Conservation (phyloP, 2,329 filamentous ascomycete genomes). For the Gnomoniopsis sp. region DNA sequence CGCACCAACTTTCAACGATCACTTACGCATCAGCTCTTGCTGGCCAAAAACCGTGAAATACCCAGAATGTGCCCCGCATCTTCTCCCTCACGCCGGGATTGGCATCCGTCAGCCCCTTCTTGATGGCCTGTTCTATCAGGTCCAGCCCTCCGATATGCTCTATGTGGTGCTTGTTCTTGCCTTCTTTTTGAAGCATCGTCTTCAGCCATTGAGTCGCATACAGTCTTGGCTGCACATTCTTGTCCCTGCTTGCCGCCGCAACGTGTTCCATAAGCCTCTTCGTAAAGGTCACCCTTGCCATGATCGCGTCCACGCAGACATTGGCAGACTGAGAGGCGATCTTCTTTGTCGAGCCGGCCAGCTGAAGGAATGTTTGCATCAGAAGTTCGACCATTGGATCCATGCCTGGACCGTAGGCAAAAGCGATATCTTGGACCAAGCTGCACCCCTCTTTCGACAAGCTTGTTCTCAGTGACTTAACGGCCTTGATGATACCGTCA, state of each 20-base stretch:
- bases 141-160: conserved; percentile 84
- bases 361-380: conserved; percentile 84
- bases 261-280: conserved; percentile 82
- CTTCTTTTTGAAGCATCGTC: conserved; percentile 74
- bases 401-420: conserved; percentile 70
- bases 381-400: conserved; percentile 89
- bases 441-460: conserved; percentile 83
- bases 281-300: conserved; percentile 77
- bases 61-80: conserved; percentile 84
- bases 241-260: conserved; percentile 79
- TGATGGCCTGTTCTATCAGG: conserved; percentile 80
- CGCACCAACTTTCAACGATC: neutral
- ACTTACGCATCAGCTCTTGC: conserved; percentile 70
- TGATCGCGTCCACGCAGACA: conserved; percentile 72
- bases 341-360: conserved; percentile 87
- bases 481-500: conserved; percentile 84
- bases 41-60: conserved; percentile 74
- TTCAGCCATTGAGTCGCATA: conserved; percentile 81
- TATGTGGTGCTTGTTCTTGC: conserved; percentile 73
- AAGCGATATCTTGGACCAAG: conserved; percentile 80
- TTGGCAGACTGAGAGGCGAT: conserved; percentile 85
- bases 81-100: conserved; percentile 88
- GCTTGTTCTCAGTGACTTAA: conserved; percentile 82
- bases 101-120: conserved; percentile 81
- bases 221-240: conserved; percentile 82